Conservation (phyloP, 1,284 basidiomycete species). For the Cutaneotrichosporon cavernicola region DNA sequence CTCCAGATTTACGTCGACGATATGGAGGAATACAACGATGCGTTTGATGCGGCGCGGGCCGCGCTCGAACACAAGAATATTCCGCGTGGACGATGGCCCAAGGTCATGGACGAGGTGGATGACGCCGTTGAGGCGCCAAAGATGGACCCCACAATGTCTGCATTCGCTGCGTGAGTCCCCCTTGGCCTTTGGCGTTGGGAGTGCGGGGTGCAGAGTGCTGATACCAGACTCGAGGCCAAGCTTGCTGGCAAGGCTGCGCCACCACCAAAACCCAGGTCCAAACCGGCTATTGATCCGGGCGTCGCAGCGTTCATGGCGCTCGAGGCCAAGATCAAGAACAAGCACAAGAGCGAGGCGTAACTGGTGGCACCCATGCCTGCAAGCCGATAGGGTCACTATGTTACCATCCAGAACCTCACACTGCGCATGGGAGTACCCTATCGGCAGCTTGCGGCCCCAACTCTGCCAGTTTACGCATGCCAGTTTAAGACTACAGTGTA, state of each 20-base stretch:
- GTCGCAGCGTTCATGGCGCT: constrained; percentile 36
- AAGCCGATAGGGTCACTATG: no score
- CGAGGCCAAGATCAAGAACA: constrained; percentile 4
- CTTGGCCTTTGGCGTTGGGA: no score
- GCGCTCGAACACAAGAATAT: constrained; percentile 59
- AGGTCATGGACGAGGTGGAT: constrained; percentile 36
- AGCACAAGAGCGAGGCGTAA: neutral
- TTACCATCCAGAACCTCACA: no score
- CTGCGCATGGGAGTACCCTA: no score
- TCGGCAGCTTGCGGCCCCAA: neutral
- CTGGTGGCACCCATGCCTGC: neutral
- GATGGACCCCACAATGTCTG: constrained; percentile 24
- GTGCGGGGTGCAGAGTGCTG: neutral
- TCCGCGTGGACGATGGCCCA: constrained; percentile 67
- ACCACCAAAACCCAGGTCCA: constrained; percentile 15
- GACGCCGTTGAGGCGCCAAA: constrained; percentile 2
- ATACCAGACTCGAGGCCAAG: constrained; percentile 16
- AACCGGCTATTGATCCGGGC: constrained; percentile 31
- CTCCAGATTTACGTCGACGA: constrained; percentile 82
- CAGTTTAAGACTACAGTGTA: neutral
- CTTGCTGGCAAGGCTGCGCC: neutral
- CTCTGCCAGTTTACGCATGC: no score
- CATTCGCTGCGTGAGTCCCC: constrained; percentile 25
- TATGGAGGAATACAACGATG: constrained; percentile 63
- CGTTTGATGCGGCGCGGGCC: constrained; percentile 59